A percentile compares a stretch with the other conserved stretches of the same genome.
Conservation (phyloP, 2,329 filamentous ascomycete genomes). For the Neodidymelliopsis sp. region DNA sequence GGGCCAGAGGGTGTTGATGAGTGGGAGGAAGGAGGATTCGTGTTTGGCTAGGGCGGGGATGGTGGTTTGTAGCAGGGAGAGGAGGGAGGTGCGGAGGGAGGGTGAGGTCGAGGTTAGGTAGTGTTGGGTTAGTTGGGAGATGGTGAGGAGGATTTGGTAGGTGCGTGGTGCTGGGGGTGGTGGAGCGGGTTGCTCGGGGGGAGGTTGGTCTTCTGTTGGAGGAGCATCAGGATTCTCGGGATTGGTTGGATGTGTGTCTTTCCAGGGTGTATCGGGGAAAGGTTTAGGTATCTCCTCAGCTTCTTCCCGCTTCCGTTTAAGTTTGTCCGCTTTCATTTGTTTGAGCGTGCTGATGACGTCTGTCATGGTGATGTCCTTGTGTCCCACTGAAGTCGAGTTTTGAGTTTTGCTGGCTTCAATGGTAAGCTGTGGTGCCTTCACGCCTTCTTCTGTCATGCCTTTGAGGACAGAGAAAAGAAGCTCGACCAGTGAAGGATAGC, state of each 20-base stretch:
- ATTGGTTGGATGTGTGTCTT: slow-evolving; percentile 37
- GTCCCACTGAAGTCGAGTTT: background rate
- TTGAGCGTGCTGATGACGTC: slow-evolving; percentile 40
- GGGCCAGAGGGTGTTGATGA: slow-evolving; percentile 92
- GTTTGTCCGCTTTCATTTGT: slow-evolving; percentile 43
- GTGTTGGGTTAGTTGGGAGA: slow-evolving; percentile 84
- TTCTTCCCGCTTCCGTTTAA: slow-evolving; percentile 35
- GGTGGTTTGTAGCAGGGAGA: slow-evolving; percentile 77
- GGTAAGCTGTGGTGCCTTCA: slow-evolving; percentile 62
- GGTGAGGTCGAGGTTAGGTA: slow-evolving; percentile 88
- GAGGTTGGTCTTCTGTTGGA: slow-evolving; percentile 38
- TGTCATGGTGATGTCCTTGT: slow-evolving; percentile 22
- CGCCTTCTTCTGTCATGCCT: slow-evolving; percentile 83
- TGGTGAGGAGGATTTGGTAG: slow-evolving; percentile 81
- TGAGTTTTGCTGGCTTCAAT: slow-evolving; percentile 31
- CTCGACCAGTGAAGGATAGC: slow-evolving; percentile 86
- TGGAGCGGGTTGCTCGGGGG: slow-evolving; percentile 51
- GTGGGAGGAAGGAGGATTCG: slow-evolving; percentile 83
- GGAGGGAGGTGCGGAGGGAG: slow-evolving; percentile 76
- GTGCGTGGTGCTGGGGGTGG: slow-evolving; percentile 75
- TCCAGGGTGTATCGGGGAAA: slow-evolving; percentile 47
- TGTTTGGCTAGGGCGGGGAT: slow-evolving; percentile 75
- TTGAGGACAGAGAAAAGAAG: slow-evolving; percentile 82
- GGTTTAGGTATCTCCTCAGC: slow-evolving; percentile 21
- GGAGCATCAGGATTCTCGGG: slow-evolving; percentile 45